phyloP scores from a whole-genome alignment of 371 early-diverging fungal species.

The Mucor saturninus region DNA sequence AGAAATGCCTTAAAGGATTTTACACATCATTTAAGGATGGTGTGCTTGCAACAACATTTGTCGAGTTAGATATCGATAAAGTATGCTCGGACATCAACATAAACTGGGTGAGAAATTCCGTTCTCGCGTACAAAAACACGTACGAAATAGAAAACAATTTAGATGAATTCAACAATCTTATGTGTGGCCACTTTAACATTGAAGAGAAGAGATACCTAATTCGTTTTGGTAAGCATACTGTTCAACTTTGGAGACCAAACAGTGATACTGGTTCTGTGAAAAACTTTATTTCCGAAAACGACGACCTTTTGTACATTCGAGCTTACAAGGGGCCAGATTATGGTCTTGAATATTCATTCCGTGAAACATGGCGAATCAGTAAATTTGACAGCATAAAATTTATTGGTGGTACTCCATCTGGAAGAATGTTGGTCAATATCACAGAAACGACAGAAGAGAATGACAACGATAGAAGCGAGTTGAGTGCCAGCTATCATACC shows the following conservation, averaged over 20 bases:
- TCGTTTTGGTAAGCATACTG: constrained; percentile 13
- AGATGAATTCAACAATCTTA: neutral
- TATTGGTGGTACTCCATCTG: neutral
- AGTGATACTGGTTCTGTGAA: neutral
- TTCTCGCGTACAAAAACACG: neutral
- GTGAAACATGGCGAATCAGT: constrained; percentile 1
- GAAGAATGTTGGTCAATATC: neutral
- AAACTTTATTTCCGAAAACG: neutral
- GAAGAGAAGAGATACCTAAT: neutral
- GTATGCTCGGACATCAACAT: neutral
- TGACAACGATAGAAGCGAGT: neutral
- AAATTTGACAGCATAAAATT: neutral
- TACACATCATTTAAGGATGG: neutral
- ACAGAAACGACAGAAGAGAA: neutral
- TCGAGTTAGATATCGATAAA: neutral
- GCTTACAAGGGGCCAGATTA: constrained; percentile 10
- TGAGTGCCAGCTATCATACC: neutral
- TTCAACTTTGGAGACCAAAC: constrained; percentile 5
- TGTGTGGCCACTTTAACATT: neutral
- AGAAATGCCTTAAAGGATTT: neutral
- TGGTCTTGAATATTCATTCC: constrained; percentile 5
- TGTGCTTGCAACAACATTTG: neutral
- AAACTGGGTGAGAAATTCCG: neutral
- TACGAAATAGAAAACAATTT: constrained; percentile 2
- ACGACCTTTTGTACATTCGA: constrained; percentile 15